Base-by-base conservation (phyloP, 345 rosid genomes). In the Citropsis articulata region DNA sequence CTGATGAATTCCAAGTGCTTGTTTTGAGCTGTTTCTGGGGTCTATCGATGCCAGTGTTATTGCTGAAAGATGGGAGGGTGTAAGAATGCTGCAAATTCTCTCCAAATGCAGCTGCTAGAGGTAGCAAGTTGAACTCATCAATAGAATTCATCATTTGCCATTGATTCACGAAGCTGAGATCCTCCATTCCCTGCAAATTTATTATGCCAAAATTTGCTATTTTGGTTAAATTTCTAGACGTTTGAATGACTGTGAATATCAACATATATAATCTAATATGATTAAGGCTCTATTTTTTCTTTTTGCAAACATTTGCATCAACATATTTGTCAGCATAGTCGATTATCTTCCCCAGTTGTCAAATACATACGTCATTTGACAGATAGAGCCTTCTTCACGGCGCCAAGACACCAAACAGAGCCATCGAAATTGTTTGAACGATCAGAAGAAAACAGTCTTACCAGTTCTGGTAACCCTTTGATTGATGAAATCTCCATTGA, bases 401-500 rank as follows among this genome's bases (percentile, higher is more conserved):
- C 50, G 13, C 5, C 50, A 45, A 45, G 50, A 45, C 13, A 2
- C 50, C 50, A 45, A 45, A 45, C 50, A 0, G 50, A 45, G 18
- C 50, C 50, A 45, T 45, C 9, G 19, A 13, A 75, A 25, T 18
- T 7, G 18, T 21, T 53, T 22, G 28, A 45, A 42, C 21, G 40
- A 30, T 48, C 78, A 75, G 6, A 18, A 63, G 28, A 27, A 21
- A 4, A 4, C 24, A 28, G 7, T 16, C 85, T 81, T 83, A 88
- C 91, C 82, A 77, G 77, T 68, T 87, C 89, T 31, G 79, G 56
- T 22, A 82, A 55, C 71, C 79, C 88, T 78, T 82, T 75, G 48
- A 82, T 65, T 53, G 91, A 83, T 50, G 92, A 85, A 80, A 86
- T 81, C 81, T 90, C 90, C 90, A 84, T 87, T 65, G 53, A 82